These are phyloP conservation scores for Ophiosphaerella korrae DNA, from an alignment of 2,329 filamentous ascomycete genomes.

Conservation along the genomic window DNA sequence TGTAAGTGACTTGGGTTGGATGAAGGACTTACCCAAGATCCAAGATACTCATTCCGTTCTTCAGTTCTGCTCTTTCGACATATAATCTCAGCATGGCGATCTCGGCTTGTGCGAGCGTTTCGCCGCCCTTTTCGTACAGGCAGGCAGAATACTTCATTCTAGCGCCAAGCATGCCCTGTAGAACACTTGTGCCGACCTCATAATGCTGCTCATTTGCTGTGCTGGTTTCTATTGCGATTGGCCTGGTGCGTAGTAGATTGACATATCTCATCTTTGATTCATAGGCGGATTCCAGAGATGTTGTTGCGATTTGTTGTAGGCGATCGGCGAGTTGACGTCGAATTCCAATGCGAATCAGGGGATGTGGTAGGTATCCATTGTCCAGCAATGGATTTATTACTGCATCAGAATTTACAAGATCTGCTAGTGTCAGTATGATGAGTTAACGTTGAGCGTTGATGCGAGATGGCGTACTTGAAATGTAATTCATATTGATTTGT, in stretches of 20 bases:
- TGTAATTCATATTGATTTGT: constrained; percentile 35
- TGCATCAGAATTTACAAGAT: constrained; percentile 30
- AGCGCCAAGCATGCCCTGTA: constrained; percentile 66
- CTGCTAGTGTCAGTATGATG: constrained; percentile 13
- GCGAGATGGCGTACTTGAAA: constrained; percentile 28
- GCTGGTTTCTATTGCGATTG: constrained; percentile 71
- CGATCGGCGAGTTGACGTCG: constrained; percentile 68
- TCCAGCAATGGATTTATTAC: constrained; percentile 59
- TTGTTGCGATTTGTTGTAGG: constrained; percentile 59
- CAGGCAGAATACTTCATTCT: constrained; percentile 76
- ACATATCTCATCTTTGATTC: constrained; percentile 69
- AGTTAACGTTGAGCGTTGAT: background rate
- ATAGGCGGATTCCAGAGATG: constrained; percentile 59
- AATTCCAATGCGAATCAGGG: constrained; percentile 68
- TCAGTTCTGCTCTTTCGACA: constrained; percentile 63
- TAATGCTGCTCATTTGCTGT: constrained; percentile 73
- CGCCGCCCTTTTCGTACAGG: constrained; percentile 62
- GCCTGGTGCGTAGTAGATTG: constrained; percentile 60
- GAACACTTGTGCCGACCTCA: constrained; percentile 70
- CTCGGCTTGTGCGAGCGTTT: constrained; percentile 68
- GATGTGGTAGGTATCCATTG: constrained; percentile 67
- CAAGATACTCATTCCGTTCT: constrained; percentile 65
- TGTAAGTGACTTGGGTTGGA: constrained; percentile 17
- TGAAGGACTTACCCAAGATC: constrained; percentile 61
- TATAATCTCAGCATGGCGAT: constrained; percentile 69